Base-by-base conservation (phyloP, 176 grass and related monocot species). In the Juncus effusus region DNA sequence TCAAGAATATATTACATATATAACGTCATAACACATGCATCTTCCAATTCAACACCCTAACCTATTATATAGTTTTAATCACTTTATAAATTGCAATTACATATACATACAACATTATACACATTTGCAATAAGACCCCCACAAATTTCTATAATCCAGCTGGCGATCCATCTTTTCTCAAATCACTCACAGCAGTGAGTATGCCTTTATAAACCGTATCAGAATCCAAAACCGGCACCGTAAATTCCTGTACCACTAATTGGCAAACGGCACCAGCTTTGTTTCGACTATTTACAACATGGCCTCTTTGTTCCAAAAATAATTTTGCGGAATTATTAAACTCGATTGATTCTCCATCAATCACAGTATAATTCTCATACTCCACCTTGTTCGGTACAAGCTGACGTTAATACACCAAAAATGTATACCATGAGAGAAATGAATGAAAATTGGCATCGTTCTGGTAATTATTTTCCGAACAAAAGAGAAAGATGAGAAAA, bases 131-230 rank as follows among this genome's bases (percentile, higher is more conserved):
- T 28, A 28, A 47, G 9, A 47, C 44, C 72, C 13, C 72, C 13
- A 38, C 12, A 75, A 52, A 68, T 19, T 57, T 36, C 65, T 79
- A 96, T 73, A 91, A 7, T 15, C 85, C 77, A 0, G 88, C 85
- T 7, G 93, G 93, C 10, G 56, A 63, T 41, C 93, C 93, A 47
- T 77, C 93, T 70, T 96, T 96, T 67, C 93, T 79, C 3, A 82
- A 87, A 66, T 96, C 93, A 56, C 93, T 96, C 54, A 96, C 85
- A 16, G 93, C 93, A 11, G 80, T 96, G 44, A 96, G 82, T 74
- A 73, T 77, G 15, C 93, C 93, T 5, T 57, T 78, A 66, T 83
- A 74, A 42, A 91, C 79, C 3, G 12, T 12, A 16, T 45, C 4
- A 10, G 13, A 6, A 15, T 7, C 19, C 47, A 41, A 15, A 2